A percentile compares a stretch with the other conserved stretches of the same genome.
Conservation (phyloP, 768 basidiomycete genomes). For the Mycena galericulata region DNA sequence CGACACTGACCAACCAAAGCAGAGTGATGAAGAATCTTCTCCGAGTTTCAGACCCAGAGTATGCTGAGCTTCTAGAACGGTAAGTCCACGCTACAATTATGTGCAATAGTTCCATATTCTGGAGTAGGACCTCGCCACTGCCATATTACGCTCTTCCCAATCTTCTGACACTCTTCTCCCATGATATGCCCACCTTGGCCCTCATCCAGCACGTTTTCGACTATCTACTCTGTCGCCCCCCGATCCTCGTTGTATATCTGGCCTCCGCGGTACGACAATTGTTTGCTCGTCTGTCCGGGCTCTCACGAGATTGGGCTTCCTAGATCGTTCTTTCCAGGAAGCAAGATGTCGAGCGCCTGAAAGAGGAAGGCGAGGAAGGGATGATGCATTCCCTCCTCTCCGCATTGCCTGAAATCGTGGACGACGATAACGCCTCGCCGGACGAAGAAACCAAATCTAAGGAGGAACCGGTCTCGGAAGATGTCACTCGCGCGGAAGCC, state of each 20-base stretch:
- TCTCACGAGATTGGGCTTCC: background rate
- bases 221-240: conserved; percentile 86
- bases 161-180: conserved; percentile 91
- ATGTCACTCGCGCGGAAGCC: background rate
- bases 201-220: conserved; percentile 95
- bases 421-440: conserved; percentile 43
- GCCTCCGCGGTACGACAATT: conserved; percentile 75
- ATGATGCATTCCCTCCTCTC: conserved; percentile 53
- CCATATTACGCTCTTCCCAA: conserved; percentile 94
- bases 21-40: conserved; percentile 85
- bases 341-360: conserved; percentile 69
- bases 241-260: conserved; percentile 85
- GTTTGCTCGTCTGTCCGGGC: background rate
- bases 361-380: conserved; percentile 68
- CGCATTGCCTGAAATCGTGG: conserved; percentile 51
- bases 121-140: conserved; percentile 74
- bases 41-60: conserved; percentile 74
- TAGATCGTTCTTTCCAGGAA: conserved; percentile 84
- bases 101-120: conserved; percentile 6
- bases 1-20: background rate
- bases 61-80: conserved; percentile 77
- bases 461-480: conserved; percentile 17
- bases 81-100: conserved; percentile 44
- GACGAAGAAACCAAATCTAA: conserved; percentile 15
- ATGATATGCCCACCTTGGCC: conserved; percentile 90